Conservation (phyloP, 169 alveolate species). For the Plasmodium vivax region DNA sequence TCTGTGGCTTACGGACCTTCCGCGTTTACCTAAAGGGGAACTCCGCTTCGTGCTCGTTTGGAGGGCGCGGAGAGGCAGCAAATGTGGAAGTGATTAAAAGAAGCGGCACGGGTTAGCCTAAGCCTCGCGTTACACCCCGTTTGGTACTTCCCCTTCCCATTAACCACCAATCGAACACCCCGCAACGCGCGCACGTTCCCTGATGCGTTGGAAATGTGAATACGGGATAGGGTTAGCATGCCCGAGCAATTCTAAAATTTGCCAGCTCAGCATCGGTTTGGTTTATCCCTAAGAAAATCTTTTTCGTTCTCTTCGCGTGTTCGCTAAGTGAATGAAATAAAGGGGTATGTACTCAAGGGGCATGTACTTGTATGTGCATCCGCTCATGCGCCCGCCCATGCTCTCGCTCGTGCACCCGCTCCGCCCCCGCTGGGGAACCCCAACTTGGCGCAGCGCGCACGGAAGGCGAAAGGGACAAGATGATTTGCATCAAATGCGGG, state of each 20-base stretch:
- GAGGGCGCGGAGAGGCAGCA: neutral
- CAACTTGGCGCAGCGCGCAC: neutral
- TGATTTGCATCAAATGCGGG: constrained; percentile 74
- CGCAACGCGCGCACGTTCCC: neutral
- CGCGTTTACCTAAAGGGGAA: neutral
- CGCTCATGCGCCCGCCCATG: neutral
- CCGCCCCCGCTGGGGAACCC: neutral
- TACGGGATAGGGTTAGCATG: neutral
- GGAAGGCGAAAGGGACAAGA: neutral
- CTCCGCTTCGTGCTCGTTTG: neutral
- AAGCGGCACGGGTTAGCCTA: neutral
- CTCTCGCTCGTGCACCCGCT: neutral
- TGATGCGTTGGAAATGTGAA: too few relatives aligned
- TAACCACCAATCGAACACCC: neutral
- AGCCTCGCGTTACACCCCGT: neutral
- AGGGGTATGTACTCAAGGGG: neutral
- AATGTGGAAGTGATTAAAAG: neutral
- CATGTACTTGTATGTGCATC: neutral
- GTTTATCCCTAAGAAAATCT: neutral
- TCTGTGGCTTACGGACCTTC: neutral
- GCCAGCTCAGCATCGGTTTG: neutral
- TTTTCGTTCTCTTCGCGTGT: neutral
- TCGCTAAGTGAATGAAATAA: neutral
- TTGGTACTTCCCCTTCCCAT: neutral
- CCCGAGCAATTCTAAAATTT: neutral